phyloP scores from a whole-genome alignment of 2,329 filamentous ascomycete genomes.

The Aureobasidium sp. region DNA sequence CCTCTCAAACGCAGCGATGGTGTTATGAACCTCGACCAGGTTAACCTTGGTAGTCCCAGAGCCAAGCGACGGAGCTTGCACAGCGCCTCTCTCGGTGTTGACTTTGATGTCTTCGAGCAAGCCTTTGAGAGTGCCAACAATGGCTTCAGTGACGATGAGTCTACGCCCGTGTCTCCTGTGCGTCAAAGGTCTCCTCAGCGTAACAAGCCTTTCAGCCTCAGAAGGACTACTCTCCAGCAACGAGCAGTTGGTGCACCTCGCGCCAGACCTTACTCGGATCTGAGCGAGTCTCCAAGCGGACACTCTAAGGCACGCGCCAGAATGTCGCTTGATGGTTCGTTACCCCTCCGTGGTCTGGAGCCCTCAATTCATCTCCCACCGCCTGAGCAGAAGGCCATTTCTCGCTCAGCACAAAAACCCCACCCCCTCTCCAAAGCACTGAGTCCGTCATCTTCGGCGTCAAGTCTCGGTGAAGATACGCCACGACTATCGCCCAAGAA shows the following conservation, averaged over 20 bases:
- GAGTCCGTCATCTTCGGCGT: conserved; percentile 78
- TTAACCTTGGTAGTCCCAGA: conserved; percentile 72
- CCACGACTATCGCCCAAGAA: conserved; percentile 15
- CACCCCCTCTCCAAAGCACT: conserved; percentile 83
- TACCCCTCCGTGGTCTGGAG: conserved; percentile 58
- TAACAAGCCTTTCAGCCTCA: conserved; percentile 41
- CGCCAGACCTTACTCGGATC: conserved; percentile 33
- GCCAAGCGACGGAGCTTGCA: conserved; percentile 87
- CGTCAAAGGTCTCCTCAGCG: conserved; percentile 27
- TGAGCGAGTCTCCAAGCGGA: conserved; percentile 14
- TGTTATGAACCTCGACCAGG: conserved; percentile 77
- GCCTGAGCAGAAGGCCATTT: conserved; percentile 24
- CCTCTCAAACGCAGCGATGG: conserved; percentile 89
- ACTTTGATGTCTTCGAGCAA: conserved; percentile 73
- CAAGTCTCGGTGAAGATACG: conserved; percentile 64
- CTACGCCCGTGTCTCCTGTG: conserved; percentile 6
- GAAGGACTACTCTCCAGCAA: conserved; percentile 83
- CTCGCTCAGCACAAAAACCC: conserved; percentile 41
- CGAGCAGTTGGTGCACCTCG: conserved; percentile 51
- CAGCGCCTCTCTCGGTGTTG: conserved; percentile 56
- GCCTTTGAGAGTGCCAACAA: conserved; percentile 27
- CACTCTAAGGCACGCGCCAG: conserved; percentile 46
- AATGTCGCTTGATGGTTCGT: conserved; percentile 71
- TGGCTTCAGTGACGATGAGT: conserved; percentile 19
- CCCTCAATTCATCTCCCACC: conserved; percentile 43